Percentiles rank a stretch among this genome's conserved stretches.
Evolutionary conservation across 176 grass and related monocot genomes (phyloP).

Genomic region (Oryza coarctata): DNA sequence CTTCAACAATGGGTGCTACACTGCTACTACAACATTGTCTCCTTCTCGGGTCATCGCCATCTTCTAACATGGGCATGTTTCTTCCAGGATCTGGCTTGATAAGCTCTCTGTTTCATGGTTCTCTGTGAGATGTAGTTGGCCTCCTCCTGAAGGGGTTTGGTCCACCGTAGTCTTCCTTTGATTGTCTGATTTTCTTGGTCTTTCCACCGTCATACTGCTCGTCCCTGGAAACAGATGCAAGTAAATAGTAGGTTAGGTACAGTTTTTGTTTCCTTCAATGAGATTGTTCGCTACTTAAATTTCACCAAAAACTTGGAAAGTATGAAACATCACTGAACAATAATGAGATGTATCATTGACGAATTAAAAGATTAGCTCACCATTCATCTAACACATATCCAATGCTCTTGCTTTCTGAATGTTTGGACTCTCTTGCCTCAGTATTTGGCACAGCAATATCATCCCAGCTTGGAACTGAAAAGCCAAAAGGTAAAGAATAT

Average conservation of each 20-base stretch:
- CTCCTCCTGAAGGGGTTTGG: constrained; percentile 78
- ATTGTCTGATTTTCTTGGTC: constrained; percentile 73
- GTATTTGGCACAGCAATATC: constrained; percentile 36
- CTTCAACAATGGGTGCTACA: constrained; percentile 32
- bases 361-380: constrained; percentile 33
- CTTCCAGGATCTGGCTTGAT: constrained; percentile 38
- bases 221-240: constrained; percentile 48
- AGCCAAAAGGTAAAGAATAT: neutral
- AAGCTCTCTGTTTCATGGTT: constrained; percentile 47
- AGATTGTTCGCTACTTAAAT: neutral
- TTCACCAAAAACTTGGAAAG: neutral
- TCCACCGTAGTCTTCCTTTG: constrained; percentile 41
- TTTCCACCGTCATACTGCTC: constrained; percentile 84
- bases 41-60: neutral
- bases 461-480: constrained; percentile 82
- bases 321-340: neutral
- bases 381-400: constrained; percentile 93
- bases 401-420: constrained; percentile 41
- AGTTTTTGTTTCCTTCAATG: neutral
- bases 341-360: neutral
- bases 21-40: constrained; percentile 2
- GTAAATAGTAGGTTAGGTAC: neutral
- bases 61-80: constrained; percentile 40
- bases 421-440: neutral
- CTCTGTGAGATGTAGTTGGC: constrained; percentile 33